phyloP scores from a whole-genome alignment of 2,329 filamentous ascomycete genomes.

The Penicillium vulpinum region DNA sequence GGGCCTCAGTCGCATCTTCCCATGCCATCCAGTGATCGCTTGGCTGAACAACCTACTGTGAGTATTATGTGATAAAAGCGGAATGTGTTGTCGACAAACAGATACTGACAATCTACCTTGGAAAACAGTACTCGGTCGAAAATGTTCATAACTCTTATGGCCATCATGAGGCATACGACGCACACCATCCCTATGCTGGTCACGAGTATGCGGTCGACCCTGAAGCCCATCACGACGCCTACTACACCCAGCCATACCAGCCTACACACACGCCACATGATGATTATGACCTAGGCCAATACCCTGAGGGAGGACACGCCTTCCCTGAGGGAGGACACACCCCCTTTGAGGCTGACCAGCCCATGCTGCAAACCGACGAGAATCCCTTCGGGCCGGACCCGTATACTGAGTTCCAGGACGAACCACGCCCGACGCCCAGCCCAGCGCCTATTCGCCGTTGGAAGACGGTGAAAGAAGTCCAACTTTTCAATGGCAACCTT shows the following conservation, averaged over 20 bases:
- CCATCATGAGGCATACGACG: conserved; percentile 62
- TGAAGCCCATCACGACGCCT: conserved; percentile 81
- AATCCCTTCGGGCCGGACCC: conserved; percentile 63
- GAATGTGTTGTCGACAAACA: neutral
- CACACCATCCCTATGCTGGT: conserved; percentile 54
- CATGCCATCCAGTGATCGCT: conserved; percentile 71
- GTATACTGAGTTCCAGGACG: conserved; percentile 52
- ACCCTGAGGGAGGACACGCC: conserved; percentile 52
- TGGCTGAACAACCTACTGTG: conserved; percentile 83
- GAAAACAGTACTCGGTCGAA: conserved; percentile 65
- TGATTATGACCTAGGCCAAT: conserved; percentile 57
- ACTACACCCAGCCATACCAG: conserved; percentile 81
- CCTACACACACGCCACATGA: conserved; percentile 60
- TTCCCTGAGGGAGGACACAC: conserved; percentile 64
- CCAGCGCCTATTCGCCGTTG: conserved; percentile 74
- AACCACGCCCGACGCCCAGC: conserved; percentile 47
- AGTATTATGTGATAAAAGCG: conserved; percentile 41
- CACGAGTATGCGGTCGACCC: conserved; percentile 76
- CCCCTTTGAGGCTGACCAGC: conserved; percentile 65
- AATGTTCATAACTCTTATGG: conserved; percentile 65
- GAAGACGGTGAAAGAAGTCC: conserved; percentile 99
- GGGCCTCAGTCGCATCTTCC: conserved; percentile 61
- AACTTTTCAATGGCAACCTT: conserved; percentile 92
- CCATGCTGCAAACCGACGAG: conserved; percentile 70
- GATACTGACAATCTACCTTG: conserved; percentile 8